Evolutionary conservation across 306 rosid species (phyloP).

Genomic region (Ziziphus jujuba): DNA sequence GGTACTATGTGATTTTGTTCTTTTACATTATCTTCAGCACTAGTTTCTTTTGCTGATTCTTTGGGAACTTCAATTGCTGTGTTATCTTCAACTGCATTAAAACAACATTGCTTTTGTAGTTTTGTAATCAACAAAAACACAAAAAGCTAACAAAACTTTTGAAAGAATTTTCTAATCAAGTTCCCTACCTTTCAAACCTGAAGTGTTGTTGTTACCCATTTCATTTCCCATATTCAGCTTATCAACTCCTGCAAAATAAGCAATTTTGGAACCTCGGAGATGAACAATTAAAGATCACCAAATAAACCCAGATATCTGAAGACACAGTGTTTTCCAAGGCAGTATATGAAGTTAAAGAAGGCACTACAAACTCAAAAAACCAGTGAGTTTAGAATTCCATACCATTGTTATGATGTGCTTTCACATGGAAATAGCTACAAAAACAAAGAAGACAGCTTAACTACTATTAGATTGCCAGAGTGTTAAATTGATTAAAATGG

Average conservation of each 20-base stretch:
- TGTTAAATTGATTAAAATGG: conserved; percentile 39
- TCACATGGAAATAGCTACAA: conserved; percentile 49
- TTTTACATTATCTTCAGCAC: conserved; percentile 24
- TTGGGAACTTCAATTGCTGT: conserved; percentile 35
- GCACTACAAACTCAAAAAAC: conserved; percentile 2
- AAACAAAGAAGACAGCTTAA: conserved; percentile 38
- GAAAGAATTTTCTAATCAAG: neutral
- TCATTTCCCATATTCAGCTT: conserved; percentile 75
- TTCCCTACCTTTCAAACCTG: conserved; percentile 63
- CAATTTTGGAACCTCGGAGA: conserved; percentile 12
- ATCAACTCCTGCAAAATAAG: conserved; percentile 54
- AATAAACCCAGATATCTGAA: neutral
- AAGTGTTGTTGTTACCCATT: conserved; percentile 77
- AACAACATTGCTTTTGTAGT: neutral
- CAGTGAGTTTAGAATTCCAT: conserved; percentile 32
- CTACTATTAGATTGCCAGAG: conserved; percentile 46
- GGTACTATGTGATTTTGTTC: conserved; percentile 31
- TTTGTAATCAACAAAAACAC: neutral
- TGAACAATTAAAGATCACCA: too few relatives aligned
- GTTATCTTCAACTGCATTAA: conserved; percentile 61
- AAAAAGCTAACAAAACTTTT: conserved; percentile 2
- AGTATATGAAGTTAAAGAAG: conserved; percentile 16
- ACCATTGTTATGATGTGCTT: conserved; percentile 57
- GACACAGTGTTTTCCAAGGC: conserved; percentile 8
- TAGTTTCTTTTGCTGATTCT: conserved; percentile 23